A percentile compares a stretch with the other conserved stretches of the same genome.
Conservation (phyloP, 805 yeast genomes). For the Barnettozyma pratensis region DNA sequence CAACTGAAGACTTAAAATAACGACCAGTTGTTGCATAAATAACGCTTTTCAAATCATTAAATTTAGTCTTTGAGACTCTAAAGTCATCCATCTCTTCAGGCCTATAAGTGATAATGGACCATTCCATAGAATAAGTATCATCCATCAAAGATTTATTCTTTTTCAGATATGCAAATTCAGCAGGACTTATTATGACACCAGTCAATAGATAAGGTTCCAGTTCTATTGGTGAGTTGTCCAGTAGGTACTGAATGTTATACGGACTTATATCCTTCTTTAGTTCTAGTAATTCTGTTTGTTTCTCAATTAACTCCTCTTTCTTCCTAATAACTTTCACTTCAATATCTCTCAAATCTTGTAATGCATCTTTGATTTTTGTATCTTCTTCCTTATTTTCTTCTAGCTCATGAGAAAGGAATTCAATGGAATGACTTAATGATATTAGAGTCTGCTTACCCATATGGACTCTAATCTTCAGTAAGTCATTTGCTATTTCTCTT, state of each 20-base stretch:
- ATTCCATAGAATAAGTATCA: slow-evolving; percentile 13
- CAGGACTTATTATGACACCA: slow-evolving; percentile 31
- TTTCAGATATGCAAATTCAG: slow-evolving; percentile 28
- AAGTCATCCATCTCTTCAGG: slow-evolving; percentile 25
- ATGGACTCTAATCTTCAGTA: slow-evolving; percentile 24
- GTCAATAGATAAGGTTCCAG: slow-evolving; percentile 35
- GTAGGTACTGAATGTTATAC: slow-evolving; percentile 23
- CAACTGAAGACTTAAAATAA: slow-evolving; percentile 27
- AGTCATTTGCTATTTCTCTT: slow-evolving; percentile 12
- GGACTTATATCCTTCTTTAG: slow-evolving; percentile 17
- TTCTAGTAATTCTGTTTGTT: slow-evolving; percentile 12
- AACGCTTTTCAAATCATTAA: slow-evolving; percentile 23
- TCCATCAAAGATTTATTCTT: slow-evolving; percentile 6
- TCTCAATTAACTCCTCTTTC: slow-evolving; percentile 4
- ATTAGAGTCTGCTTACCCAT: slow-evolving; percentile 29
- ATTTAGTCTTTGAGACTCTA: slow-evolving; percentile 15
- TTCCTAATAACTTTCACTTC: slow-evolving; percentile 10
- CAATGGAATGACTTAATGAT: slow-evolving; percentile 23
- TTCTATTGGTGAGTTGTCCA: slow-evolving; percentile 17
- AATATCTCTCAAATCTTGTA: slow-evolving; percentile 19
- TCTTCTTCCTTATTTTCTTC: background rate
- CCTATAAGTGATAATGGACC: slow-evolving; percentile 29
- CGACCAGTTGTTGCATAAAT: slow-evolving; percentile 17
- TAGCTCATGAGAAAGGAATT: slow-evolving; percentile 17
- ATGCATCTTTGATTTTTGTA: slow-evolving; percentile 10